Conservation (phyloP, 257 asterid species). For the Handroanthus guayacan region DNA sequence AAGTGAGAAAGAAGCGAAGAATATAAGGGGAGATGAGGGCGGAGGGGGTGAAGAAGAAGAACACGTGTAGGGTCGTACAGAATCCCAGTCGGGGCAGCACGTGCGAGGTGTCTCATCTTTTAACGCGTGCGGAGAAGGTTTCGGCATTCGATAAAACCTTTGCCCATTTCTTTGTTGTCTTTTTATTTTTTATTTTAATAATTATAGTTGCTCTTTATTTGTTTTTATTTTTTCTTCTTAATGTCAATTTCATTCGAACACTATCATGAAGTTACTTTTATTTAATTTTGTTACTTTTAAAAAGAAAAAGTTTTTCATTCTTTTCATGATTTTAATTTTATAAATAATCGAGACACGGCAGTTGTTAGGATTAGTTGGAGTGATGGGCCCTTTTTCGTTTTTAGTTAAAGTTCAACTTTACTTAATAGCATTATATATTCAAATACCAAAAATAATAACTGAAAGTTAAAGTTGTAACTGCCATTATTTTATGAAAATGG, state of each 20-base stretch:
- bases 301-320: no score
- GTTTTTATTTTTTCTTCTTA: not conserved
- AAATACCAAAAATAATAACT: no score
- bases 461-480: no score
- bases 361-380: no score
- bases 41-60: slow-evolving; percentile 17
- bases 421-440: no score
- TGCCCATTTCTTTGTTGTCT: not conserved
- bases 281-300: no score
- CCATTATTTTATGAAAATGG: no score
- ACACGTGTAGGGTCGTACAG: slow-evolving; percentile 75
- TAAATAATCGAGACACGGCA: no score
- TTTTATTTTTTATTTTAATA: not conserved
- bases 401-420: no score
- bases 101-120: slow-evolving; percentile 65
- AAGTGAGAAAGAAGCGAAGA: slow-evolving; percentile 47
- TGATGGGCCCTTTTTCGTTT: no score
- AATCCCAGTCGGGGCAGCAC: slow-evolving; percentile 63
- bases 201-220: not conserved
- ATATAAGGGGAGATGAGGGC: slow-evolving; percentile 38
- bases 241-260: not conserved
- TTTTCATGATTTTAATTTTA: no score
- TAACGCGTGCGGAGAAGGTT: slow-evolving; percentile 67
- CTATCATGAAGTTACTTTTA: no score
- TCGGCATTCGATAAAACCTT: slow-evolving; percentile 36